Conservation (phyloP, 345 rosid genomes). For the Erysimum cheiranthoides region DNA sequence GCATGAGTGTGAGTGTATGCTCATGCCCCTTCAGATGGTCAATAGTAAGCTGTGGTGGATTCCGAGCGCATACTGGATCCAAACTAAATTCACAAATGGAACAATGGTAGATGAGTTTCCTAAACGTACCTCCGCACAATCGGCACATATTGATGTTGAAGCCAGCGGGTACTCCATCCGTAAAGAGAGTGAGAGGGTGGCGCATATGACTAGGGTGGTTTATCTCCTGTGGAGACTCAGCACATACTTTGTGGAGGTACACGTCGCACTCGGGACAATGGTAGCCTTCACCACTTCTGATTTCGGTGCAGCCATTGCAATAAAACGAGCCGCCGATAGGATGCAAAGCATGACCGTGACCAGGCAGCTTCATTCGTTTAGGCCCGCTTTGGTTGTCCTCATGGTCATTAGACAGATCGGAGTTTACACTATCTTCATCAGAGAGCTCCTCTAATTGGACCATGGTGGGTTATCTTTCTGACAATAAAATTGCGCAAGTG, state of each 20-base stretch:
- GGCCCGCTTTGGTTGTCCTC: too few relatives aligned
- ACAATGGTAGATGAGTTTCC: not conserved
- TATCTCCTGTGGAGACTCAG: not conserved
- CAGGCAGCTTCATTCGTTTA: not conserved
- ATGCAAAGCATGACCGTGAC: slow-evolving; percentile 4
- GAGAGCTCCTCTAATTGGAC: not conserved
- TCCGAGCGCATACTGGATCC: not conserved
- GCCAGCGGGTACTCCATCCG: not conserved
- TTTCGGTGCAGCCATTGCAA: not conserved
- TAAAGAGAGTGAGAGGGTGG: not conserved
- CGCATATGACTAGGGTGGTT: not conserved
- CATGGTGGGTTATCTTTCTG: not conserved
- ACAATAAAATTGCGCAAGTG: too few relatives aligned
- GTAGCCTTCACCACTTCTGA: not conserved
- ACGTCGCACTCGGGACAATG: not conserved
- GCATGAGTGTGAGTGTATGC: not conserved
- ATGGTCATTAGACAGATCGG: too few relatives aligned
- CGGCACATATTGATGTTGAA: not conserved
- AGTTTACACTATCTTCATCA: not conserved
- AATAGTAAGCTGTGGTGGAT: not conserved
- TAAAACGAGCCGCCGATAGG: not conserved
- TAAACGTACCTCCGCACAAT: not conserved
- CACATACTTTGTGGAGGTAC: not conserved
- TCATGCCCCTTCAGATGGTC: not conserved
- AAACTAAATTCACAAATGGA: not conserved